Conservation (phyloP, 176 grass and related monocot genomes). For the Musa troglodytarum region DNA sequence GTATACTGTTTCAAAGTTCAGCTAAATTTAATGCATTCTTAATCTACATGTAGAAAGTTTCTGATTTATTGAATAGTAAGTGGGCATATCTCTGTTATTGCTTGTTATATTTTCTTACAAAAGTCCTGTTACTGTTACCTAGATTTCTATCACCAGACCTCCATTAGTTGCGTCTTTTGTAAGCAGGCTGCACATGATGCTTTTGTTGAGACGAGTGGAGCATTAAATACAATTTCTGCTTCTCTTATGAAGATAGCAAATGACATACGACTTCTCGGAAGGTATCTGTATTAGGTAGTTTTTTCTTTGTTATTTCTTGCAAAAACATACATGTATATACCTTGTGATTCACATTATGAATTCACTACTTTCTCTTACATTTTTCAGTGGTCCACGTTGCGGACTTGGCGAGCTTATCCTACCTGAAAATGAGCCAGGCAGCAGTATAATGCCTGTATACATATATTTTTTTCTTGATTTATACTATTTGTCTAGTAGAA, state of each 20-base stretch:
- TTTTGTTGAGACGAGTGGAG: constrained; percentile 92
- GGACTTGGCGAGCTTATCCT: constrained; percentile 95
- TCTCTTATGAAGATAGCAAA: constrained; percentile 99
- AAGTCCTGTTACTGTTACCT: neutral
- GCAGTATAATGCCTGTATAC: constrained; percentile 98
- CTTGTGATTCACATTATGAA: neutral
- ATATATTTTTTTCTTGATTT: neutral
- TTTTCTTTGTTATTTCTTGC: neutral
- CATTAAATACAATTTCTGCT: constrained; percentile 83
- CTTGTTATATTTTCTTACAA: neutral
- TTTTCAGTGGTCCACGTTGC: constrained; percentile 79
- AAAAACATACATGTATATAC: neutral
- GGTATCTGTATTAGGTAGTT: constrained; percentile 27
- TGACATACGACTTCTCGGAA: constrained; percentile 89
- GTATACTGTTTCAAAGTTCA: too few relatives aligned
- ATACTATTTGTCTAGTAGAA: neutral
- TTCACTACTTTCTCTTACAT: neutral
- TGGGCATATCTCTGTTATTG: neutral
- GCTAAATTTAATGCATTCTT: too few relatives aligned
- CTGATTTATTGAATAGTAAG: neutral
- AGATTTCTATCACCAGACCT: neutral
- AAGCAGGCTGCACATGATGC: constrained; percentile 86
- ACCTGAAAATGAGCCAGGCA: constrained; percentile 98
- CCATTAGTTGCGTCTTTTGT: neutral
- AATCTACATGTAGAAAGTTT: neutral